phyloP scores from a whole-genome alignment of 2,329 filamentous ascomycete species.

The Phyllosticta ampelicida region DNA sequence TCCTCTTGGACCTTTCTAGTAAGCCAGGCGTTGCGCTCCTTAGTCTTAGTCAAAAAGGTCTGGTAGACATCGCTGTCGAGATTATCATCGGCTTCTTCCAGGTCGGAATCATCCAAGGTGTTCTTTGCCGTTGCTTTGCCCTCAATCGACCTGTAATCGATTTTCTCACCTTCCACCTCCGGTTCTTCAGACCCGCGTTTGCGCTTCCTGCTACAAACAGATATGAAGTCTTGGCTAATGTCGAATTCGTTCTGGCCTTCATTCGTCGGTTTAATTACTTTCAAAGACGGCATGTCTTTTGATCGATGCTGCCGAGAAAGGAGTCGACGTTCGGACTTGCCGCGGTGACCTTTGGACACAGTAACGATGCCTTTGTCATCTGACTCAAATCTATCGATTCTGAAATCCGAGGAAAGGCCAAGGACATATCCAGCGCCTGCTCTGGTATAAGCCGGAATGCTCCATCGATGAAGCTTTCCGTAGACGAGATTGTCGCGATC shows the following conservation, averaged over 20 bases:
- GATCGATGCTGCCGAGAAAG: slow-evolving; percentile 16
- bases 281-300: slow-evolving; percentile 19
- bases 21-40: slow-evolving; percentile 49
- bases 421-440: slow-evolving; percentile 59
- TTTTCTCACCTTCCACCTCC: slow-evolving; percentile 13
- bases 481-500: slow-evolving; percentile 67
- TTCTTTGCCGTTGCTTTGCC: slow-evolving; percentile 16
- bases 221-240: slow-evolving; percentile 21
- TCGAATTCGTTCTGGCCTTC: slow-evolving; percentile 3
- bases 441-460: slow-evolving; percentile 60
- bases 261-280: slow-evolving; percentile 16
- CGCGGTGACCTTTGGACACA: slow-evolving; percentile 24
- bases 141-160: slow-evolving; percentile 31
- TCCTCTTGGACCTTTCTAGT: slow-evolving; percentile 52
- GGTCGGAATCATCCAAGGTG: slow-evolving; percentile 25
- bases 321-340: slow-evolving; percentile 39
- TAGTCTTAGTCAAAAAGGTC: slow-evolving; percentile 22
- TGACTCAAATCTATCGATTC: slow-evolving; percentile 56
- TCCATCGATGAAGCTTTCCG: slow-evolving; percentile 60
- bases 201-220: slow-evolving; percentile 16
- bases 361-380: slow-evolving; percentile 38
- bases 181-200: slow-evolving; percentile 14
- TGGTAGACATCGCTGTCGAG: slow-evolving; percentile 7
- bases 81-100: slow-evolving; percentile 22
- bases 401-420: slow-evolving; percentile 49